Conservation (phyloP, 805 yeast species). For the Kregervanrija pseudodelftensis region DNA sequence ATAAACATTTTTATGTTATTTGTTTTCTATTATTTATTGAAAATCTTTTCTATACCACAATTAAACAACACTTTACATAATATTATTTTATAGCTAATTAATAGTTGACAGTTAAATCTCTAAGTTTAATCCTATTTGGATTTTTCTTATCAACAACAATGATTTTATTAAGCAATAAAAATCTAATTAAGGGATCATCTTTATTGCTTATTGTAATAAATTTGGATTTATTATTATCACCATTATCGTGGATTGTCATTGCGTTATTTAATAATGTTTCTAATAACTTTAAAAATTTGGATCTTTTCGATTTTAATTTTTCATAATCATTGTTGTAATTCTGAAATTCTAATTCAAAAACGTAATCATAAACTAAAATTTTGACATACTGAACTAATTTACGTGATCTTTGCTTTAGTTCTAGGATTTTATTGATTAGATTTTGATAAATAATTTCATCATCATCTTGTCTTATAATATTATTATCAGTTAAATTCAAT, state of each 20-base stretch:
- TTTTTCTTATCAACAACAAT: conserved; percentile 21
- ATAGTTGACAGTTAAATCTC: conserved; percentile 11
- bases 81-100: neutral
- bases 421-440: conserved; percentile 6
- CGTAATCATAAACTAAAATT: conserved; percentile 21
- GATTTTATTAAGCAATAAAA: conserved; percentile 22
- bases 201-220: conserved; percentile 21
- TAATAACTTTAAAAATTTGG: conserved; percentile 21
- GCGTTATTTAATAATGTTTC: conserved; percentile 27
- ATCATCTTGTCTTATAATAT: too few relatives aligned
- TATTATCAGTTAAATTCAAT: too few relatives aligned
- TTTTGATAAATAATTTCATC: too few relatives aligned
- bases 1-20: neutral
- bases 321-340: conserved; percentile 12
- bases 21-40: neutral
- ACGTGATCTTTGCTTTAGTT: conserved; percentile 15
- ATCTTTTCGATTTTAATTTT: conserved; percentile 14
- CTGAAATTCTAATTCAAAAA: conserved; percentile 19
- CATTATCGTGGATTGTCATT: conserved; percentile 2
- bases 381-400: conserved; percentile 20
- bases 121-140: conserved; percentile 22
- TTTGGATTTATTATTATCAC: neutral
- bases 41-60: neutral
- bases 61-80: neutral
- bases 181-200: conserved; percentile 29